A percentile compares a stretch with the other conserved stretches of the same genome.
phyloP scores from a whole-genome alignment of 1,139 yeast species.

The Debaryomyces coudertii region DNA sequence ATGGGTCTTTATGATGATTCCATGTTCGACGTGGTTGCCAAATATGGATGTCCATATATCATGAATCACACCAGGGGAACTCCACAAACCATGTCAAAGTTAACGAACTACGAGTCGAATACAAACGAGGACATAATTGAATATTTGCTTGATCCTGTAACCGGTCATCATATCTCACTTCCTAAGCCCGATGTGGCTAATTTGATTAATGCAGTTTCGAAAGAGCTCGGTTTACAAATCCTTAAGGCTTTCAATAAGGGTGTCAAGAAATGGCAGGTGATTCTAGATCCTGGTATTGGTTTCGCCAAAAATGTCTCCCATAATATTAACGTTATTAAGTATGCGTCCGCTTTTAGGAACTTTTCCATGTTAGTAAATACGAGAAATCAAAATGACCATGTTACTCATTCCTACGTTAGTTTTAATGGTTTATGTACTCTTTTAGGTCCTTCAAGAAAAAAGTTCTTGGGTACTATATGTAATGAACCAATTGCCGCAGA shows the following conservation, averaged over 20 bases:
- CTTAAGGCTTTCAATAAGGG: conserved; percentile 63
- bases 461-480: conserved; percentile 77
- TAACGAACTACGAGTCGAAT: conserved; percentile 57
- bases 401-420: conserved; percentile 36
- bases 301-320: conserved; percentile 79
- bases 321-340: conserved; percentile 65
- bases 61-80: conserved; percentile 87
- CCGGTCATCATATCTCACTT: conserved; percentile 29
- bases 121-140: conserved; percentile 46
- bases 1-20: conserved; percentile 72
- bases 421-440: conserved; percentile 65
- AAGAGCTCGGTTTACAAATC: conserved; percentile 65
- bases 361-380: conserved; percentile 41
- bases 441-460: conserved; percentile 86
- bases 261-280: conserved; percentile 84
- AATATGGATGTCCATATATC: conserved; percentile 73
- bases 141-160: conserved; percentile 33
- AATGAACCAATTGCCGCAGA: conserved; percentile 51
- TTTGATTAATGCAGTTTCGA: conserved; percentile 53
- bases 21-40: conserved; percentile 70
- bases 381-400: conserved; percentile 17
- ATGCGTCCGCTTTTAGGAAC: conserved; percentile 57
- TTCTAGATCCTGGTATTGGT: conserved; percentile 94
- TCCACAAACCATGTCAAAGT: conserved; percentile 68
- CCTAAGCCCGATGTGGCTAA: conserved; percentile 33